Evolutionary conservation across 1,139 yeast genomes (phyloP).

Genomic region (Candida glucosophila): DNA sequence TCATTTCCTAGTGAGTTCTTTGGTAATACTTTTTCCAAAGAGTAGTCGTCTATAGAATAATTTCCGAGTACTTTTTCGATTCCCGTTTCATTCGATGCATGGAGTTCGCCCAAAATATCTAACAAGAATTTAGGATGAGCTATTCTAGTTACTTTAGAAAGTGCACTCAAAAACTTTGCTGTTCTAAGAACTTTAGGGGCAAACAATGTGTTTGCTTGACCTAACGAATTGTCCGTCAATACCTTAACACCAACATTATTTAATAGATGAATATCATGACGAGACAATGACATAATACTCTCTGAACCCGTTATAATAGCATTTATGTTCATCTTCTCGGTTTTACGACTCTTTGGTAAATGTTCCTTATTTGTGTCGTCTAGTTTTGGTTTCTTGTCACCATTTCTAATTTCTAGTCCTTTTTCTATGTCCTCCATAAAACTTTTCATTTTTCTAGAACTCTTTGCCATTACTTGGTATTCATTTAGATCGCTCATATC

Average conservation of each 20-base stretch:
- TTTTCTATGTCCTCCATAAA: conserved; percentile 28
- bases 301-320: conserved; percentile 65
- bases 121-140: conserved; percentile 40
- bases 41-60: conserved; percentile 25
- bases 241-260: conserved; percentile 32
- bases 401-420: conserved; percentile 3
- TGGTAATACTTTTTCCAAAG: conserved; percentile 26
- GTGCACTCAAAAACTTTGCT: conserved; percentile 62
- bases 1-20: conserved; percentile 22
- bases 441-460: conserved; percentile 29
- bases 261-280: conserved; percentile 24
- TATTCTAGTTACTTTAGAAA: conserved; percentile 28
- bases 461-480: conserved; percentile 41
- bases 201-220: conserved; percentile 41
- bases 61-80: conserved; percentile 19
- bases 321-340: conserved; percentile 3
- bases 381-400: conserved; percentile 1
- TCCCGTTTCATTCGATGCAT: conserved; percentile 11
- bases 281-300: conserved; percentile 25
- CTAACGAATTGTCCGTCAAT: conserved; percentile 21
- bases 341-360: conserved; percentile 6
- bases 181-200: conserved; percentile 81
- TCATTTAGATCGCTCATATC: conserved; percentile 60
- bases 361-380: conserved; percentile 3
- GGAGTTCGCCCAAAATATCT: conserved; percentile 27